Base-by-base conservation (phyloP, 2,329 filamentous ascomycete species). In the Fusarium incarnatum region DNA sequence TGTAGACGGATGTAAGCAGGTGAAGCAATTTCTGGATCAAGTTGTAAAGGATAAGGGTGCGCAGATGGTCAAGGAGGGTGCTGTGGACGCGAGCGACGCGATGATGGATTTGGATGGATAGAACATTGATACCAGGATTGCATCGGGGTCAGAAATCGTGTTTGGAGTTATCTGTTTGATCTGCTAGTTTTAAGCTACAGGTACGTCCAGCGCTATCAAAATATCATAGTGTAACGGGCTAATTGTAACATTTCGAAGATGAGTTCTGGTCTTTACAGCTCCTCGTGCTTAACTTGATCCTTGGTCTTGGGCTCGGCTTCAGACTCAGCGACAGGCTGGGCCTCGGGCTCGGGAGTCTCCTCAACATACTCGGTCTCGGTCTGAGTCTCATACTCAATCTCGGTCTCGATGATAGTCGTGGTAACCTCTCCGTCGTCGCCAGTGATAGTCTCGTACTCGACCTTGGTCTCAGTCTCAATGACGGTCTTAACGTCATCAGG, bases 1-100 rank as follows among this genome's bases (percentile, higher is more conserved):
- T 0, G 89, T 98, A 50, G 94, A 98, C 78, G 96, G 94, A 8
- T 98, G 95, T 80, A 94, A 91, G 81, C 91, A 94, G 78, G 90
- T 98, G 41, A 87, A 93, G 69, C 87, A 89, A 71, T 91, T 97
- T 52, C 78, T 99, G 75, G 94, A 98, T 79, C 85, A 86, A 9
- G 91, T 97, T 16, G 90, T 98, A 47, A 89, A 91, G 77, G 88
- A 88, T 46, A 90, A 91, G 79, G 92, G 92, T 6, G 84, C 81
- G 63, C 86, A 85, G 77, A 88, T 93, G 82, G 79, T 93, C 16
- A 82, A 83, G 45, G 87, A 88, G 68, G 86, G 85, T 1, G 81
- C 82, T 7, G 82, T 86, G 25, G 83, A 84, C 71, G 83, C 78
- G 73, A 84, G 85, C 12, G 82, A 81, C 56, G 79, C 80, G 13